Evolutionary conservation across 2,329 filamentous ascomycete genomes (phyloP), one percentile per base, ranked within the genome.

Genomic region (Bimuria novae-zelandiae): DNA sequence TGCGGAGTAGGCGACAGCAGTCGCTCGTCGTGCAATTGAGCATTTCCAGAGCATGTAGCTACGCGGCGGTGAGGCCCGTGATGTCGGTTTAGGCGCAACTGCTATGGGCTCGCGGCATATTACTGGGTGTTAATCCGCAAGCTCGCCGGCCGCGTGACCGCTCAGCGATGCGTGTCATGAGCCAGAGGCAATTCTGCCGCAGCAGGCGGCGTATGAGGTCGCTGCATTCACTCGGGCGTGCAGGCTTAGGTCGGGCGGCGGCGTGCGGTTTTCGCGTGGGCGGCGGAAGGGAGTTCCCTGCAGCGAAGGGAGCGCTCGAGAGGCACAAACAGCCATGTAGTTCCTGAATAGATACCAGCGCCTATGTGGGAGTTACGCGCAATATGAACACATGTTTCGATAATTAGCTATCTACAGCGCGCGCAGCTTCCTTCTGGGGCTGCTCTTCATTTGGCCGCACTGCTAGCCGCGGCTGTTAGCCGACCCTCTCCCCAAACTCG

Each of bases 131-230:
- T 57, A 52, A 62, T 58, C 61, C 49, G 61, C 51, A 44, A 39
- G 33, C 52, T 32, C 43, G 29, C 45, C 36, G 47, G 55, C 60
- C 40, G 52, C 51, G 56, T 61, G 60, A 61, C 59, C 41, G 47
- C 30, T 51, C 33, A 40, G 19, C 11, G 43, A 59, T 64, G 61
- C 61, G 51, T 56, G 59, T 56, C 59, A 62, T 62, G 48, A 35
- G 30, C 29, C 48, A 46, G 42, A 57, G 50, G 58, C 57, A 51
- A 37, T 60, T 58, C 25, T 54, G 55, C 57, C 60, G 60, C 36
- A 22, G 43, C 5, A 25, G 12, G 33, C 42, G 32, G 44, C 43
- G 46, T 33, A 52, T 49, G 21, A 17, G 22, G 21, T n/a, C n/a
- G n/a, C 23, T 37, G 37, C 14, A 32, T 40, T 44, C 16, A 46